phyloP scores from a whole-genome alignment of 192 early-diverging fungal species.

The Dispira simplex region DNA sequence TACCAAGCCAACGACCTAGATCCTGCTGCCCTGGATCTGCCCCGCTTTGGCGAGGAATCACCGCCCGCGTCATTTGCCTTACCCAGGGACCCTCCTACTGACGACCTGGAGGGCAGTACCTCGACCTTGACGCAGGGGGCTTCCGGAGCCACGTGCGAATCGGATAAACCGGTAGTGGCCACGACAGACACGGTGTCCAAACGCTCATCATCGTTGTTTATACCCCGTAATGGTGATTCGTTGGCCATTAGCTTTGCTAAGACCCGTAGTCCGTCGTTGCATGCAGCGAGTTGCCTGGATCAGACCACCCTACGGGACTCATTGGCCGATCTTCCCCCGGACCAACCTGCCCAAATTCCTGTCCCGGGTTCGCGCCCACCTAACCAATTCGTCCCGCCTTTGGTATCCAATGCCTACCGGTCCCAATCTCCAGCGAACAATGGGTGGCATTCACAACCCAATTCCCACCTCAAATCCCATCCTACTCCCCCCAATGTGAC shows the following conservation, averaged over 20 bases:
- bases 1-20: constrained; percentile 37
- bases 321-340: neutral
- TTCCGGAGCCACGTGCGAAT: neutral
- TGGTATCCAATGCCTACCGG: too few species aligned
- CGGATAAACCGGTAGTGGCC: neutral
- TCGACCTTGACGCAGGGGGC: neutral
- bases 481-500: neutral
- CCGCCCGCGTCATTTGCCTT: neutral
- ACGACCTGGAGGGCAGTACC: neutral
- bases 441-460: too few species aligned
- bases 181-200: neutral
- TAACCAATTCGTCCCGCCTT: too few species aligned
- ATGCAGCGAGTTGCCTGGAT: neutral
- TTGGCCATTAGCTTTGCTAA: neutral
- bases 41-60: neutral
- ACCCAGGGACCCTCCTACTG: neutral
- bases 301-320: neutral
- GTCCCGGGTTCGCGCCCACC: too few species aligned
- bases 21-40: constrained; percentile 1
- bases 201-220: constrained; percentile 1
- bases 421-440: too few species aligned
- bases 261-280: constrained; percentile 1
- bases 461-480: too few species aligned
- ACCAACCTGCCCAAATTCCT: constrained; percentile 2
- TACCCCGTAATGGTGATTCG: neutral